Evolutionary conservation across 2,329 filamentous ascomycete species (phyloP), one percentile per base, ranked within the genome.

Genomic region (Bipolaris sorokiniana): DNA sequence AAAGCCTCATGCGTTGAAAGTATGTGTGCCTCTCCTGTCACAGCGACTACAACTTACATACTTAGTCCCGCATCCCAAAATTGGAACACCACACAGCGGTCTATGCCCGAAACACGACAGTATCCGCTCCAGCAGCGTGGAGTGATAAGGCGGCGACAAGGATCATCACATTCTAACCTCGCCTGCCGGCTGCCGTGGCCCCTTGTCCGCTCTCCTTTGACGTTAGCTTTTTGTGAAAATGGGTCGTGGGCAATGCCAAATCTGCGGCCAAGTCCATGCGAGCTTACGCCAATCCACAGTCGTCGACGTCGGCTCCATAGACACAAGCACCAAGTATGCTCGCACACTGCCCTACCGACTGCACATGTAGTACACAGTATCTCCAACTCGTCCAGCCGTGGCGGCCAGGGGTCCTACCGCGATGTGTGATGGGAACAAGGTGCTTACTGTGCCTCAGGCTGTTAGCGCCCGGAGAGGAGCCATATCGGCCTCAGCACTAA

Each of bases 101-200:
- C 48, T 52, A 50, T 37, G 18, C 57, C 51, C 7, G 36, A 60
- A 55, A 31, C 51, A 46, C 33, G 37, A 28, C 45, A 58, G 55
- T 36, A 51, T 23, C 55, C 56, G 51, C 42, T 23, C 37, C 37
- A 31, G 41, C 38, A 41, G 38, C 54, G 58, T 50, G 45, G 51
- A 55, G 37, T 53, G 60, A 62, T 58, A 60, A 58, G 53, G 57
- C 54, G 48, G 15, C 22, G 20, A 20, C 51, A 57, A 48, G 60
- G 57, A 47, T 55, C 18, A 9, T 18, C 26, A 47, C 42, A 11
- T 31, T 11, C 28, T 13, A 31, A 31, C 28, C 28, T 31, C 28
- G 28, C 28, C 28, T 31, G 28, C 13, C 28, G 28, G 28, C 28
- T 31, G 28, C 10, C 10, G 28, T 31, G 28, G 28, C 28, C 28